These are phyloP conservation scores for Mucuna pruriens DNA, from an alignment of 306 rosid species.

Conservation along the genomic window DNA sequence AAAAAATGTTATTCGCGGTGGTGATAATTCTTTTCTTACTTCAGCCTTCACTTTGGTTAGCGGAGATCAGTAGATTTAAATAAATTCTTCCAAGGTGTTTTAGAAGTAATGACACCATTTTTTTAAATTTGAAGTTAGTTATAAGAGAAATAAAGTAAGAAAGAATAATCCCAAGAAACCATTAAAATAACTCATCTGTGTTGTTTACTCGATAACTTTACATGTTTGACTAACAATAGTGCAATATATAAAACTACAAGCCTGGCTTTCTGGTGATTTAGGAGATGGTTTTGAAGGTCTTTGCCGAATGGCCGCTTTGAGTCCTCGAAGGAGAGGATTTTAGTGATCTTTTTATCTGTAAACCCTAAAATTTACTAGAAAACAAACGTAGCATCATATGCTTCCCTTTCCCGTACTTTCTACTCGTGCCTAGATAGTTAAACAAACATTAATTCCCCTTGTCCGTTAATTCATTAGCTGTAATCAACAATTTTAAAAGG, in stretches of 20 bases:
- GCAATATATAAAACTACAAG: neutral
- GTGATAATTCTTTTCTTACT: too few relatives aligned
- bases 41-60: too few relatives aligned
- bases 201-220: neutral
- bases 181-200: neutral
- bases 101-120: neutral
- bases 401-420: neutral
- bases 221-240: neutral
- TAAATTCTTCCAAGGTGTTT: too few relatives aligned
- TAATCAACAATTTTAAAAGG: neutral
- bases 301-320: neutral
- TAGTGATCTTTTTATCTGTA: neutral
- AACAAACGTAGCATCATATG: neutral
- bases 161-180: neutral
- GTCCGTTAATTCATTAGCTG: neutral
- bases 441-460: neutral
- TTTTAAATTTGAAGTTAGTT: neutral
- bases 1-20: too few relatives aligned
- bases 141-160: neutral
- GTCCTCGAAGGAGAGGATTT: neutral
- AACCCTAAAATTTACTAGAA: neutral
- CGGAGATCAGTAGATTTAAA: too few relatives aligned
- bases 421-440: neutral
- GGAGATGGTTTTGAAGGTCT: neutral
- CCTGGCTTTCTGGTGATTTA: neutral